phyloP scores from a whole-genome alignment of 1,284 basidiomycete genomes.

The Schizophyllum amplum region DNA sequence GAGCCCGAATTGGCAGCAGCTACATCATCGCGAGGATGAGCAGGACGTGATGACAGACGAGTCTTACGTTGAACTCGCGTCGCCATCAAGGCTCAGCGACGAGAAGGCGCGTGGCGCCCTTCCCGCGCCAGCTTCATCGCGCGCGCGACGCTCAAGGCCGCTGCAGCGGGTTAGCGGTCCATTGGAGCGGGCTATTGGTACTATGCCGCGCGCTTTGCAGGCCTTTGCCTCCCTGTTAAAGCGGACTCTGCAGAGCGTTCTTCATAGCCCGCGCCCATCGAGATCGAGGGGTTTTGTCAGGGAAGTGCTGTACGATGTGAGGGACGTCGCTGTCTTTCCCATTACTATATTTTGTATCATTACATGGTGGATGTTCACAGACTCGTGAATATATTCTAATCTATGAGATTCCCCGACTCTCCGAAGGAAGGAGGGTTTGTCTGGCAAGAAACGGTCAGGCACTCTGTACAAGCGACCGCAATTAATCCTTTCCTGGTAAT shows the following conservation, averaged over 20 bases:
- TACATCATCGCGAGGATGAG: background rate
- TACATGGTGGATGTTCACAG: conserved; percentile 30
- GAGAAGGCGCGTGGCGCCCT: background rate
- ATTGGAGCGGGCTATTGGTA: background rate
- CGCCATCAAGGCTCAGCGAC: background rate
- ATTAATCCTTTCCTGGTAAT: too few species aligned
- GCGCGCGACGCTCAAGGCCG: background rate
- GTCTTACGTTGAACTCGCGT: too few species aligned
- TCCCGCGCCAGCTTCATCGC: background rate
- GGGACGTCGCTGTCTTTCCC: conserved; percentile 33
- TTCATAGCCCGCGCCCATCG: background rate
- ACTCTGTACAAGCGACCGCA: too few species aligned
- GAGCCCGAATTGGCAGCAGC: too few species aligned
- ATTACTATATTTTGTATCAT: conserved; percentile 27
- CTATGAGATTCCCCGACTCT: too few species aligned
- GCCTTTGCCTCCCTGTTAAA: background rate
- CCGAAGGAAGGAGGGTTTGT: too few species aligned
- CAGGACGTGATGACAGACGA: background rate
- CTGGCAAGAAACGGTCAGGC: too few species aligned
- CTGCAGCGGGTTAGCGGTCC: background rate
- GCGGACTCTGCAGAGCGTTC: background rate
- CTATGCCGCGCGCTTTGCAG: background rate
- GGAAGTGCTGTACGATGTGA: conserved; percentile 26
- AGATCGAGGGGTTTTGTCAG: conserved; percentile 14
- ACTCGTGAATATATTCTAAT: too few species aligned